Base-by-base conservation (phyloP, 495 filamentous ascomycete genomes). In the Penicillium fimorum region DNA sequence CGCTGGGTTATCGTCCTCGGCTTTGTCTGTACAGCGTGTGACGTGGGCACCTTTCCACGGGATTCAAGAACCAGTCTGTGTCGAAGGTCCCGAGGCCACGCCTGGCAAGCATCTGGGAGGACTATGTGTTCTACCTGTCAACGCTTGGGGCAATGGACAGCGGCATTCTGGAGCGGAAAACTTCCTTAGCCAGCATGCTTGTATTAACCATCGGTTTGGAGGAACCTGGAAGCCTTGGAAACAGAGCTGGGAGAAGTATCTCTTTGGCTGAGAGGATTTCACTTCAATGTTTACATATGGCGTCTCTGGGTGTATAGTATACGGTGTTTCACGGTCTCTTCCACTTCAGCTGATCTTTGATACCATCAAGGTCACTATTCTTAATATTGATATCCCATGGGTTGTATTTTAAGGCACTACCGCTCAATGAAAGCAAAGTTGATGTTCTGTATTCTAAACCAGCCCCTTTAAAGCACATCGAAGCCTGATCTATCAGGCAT, bases 131-230 rank as follows among this genome's bases (percentile, higher is more conserved):
- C 53, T 79, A 5, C 75, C 76, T 11, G 48, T 77, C 11, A 76
- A 70, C 63, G 71, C 67, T 1, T 79, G 76, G 75, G 75, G 68
- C 0, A 77, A 74, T 63, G 75, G 76, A 18, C 75, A 77, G 55
- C 58, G 72, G 44, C 73, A 79, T 47, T 76, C 72, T 53, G 66
- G 68, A 0, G 56, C 75, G 0, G 72, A 73, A 54, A 42, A 48
- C 2, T 73, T 74, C 53, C 20, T 44, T 1, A 72, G 66, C 41
- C 17, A 37, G 5, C 62, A 70, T 24, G 75, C 75, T 2, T 79
- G 76, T 56, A 52, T 78, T 0, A 76, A 78, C 56, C 76, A 74
- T 67, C 66, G 70, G 5, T 74, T 74, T 59, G 64, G 63, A 27
- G 59, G 70, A 20, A 67, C 64, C 8, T 77, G 74, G 74, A 77